A percentile compares a stretch with the other conserved stretches of the same genome.
phyloP scores from a whole-genome alignment of 1,284 basidiomycete species.

The Phellopilus nigrolimitatus region DNA sequence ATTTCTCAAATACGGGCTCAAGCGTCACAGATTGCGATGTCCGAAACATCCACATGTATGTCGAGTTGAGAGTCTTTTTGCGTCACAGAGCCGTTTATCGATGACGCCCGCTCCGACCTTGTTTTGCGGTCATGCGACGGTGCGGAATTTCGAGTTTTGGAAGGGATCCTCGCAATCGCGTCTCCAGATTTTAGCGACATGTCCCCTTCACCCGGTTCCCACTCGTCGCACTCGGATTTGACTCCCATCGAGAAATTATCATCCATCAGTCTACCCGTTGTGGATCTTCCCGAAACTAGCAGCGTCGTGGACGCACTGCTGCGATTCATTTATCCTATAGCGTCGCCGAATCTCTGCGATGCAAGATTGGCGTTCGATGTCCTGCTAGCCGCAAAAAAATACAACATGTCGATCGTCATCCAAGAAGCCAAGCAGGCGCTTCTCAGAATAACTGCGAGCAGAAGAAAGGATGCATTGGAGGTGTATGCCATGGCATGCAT shows the following conservation, averaged over 20 bases:
- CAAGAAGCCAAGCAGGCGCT: conserved; percentile 18
- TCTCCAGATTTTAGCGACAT: conserved; percentile 26
- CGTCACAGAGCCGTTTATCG: conserved; percentile 8
- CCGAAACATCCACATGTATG: background rate
- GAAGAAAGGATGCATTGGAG: no score
- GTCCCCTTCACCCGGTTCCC: conserved; percentile 23
- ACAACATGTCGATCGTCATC: conserved; percentile 28
- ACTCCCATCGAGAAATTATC: background rate
- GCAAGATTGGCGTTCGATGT: conserved; percentile 16
- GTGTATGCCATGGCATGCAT: no score
- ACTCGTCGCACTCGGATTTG: background rate
- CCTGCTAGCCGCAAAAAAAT: conserved; percentile 34
- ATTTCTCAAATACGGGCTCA: no score
- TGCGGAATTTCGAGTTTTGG: conserved; percentile 22
- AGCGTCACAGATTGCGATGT: no score
- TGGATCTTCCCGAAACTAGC: conserved; percentile 51
- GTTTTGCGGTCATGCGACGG: conserved; percentile 22
- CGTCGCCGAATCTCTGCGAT: conserved; percentile 24
- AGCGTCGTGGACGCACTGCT: conserved; percentile 42
- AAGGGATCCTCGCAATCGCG: conserved; percentile 22
- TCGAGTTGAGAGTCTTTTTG: background rate
- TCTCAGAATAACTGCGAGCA: background rate
- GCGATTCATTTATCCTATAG: conserved; percentile 42
- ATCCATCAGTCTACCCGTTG: conserved; percentile 32
- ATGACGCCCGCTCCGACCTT: conserved; percentile 13